Evolutionary conservation across 2,329 filamentous ascomycete species (phyloP).

Genomic region (Paraconiothyrium brasiliense): DNA sequence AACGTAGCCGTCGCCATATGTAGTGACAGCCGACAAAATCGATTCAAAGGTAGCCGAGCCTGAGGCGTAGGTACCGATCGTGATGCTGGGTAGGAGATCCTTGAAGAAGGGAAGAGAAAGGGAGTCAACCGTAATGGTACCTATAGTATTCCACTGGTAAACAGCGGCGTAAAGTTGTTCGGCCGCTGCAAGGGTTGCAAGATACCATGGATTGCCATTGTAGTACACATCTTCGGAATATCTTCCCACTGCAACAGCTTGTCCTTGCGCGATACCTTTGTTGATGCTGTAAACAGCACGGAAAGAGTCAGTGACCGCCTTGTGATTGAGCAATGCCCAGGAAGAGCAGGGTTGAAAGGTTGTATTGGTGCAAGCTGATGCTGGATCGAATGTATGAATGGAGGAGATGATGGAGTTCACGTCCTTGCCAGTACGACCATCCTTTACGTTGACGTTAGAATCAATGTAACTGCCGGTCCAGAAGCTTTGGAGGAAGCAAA

Average conservation of each 20-base stretch:
- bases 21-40: slow-evolving; percentile 67
- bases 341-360: slow-evolving; percentile 82
- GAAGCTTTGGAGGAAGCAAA: slow-evolving; percentile 76
- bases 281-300: slow-evolving; percentile 76
- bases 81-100: slow-evolving; percentile 62
- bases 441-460: slow-evolving; percentile 67
- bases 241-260: slow-evolving; percentile 60
- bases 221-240: slow-evolving; percentile 72
- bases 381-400: slow-evolving; percentile 73
- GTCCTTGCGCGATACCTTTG: slow-evolving; percentile 61
- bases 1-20: slow-evolving; percentile 69
- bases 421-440: slow-evolving; percentile 74
- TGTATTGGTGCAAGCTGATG: slow-evolving; percentile 69
- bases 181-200: slow-evolving; percentile 78
- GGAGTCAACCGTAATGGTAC: slow-evolving; percentile 70
- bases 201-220: slow-evolving; percentile 82
- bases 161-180: slow-evolving; percentile 82
- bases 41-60: slow-evolving; percentile 64
- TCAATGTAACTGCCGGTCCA: slow-evolving; percentile 6
- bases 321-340: slow-evolving; percentile 73
- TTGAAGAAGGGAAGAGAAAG: slow-evolving; percentile 77
- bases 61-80: slow-evolving; percentile 65
- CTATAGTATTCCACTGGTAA: slow-evolving; percentile 72
- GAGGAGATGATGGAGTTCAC: slow-evolving; percentile 70
- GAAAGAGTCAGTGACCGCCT: slow-evolving; percentile 79